Percentiles rank a stretch among this genome's conserved stretches.
Evolutionary conservation across 2,329 filamentous ascomycete species (phyloP).

Genomic region (Teratosphaeria zuluensis): DNA sequence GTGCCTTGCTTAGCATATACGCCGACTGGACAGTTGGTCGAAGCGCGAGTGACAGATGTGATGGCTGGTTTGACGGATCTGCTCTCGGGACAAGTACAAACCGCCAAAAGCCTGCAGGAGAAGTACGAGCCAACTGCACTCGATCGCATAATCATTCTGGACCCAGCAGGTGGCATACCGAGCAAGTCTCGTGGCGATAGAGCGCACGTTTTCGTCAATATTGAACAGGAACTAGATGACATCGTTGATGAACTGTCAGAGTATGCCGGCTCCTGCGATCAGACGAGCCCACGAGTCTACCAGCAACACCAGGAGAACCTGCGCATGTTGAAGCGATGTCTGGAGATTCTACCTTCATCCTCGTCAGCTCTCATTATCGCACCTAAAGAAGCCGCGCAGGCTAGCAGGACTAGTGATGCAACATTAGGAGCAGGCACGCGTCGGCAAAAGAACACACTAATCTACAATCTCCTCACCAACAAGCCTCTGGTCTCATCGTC

Average conservation of each 20-base stretch:
- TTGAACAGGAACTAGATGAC: constrained; percentile 75
- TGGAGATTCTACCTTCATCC: constrained; percentile 69
- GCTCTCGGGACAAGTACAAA: constrained; percentile 47
- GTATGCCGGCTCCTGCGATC: constrained; percentile 15
- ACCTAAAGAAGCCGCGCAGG: constrained; percentile 65
- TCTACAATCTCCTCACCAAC: constrained; percentile 92
- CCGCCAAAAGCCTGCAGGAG: neutral
- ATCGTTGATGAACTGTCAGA: constrained; percentile 48
- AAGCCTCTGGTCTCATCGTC: constrained; percentile 90
- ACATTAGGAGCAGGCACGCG: constrained; percentile 36
- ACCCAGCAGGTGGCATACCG: constrained; percentile 78
- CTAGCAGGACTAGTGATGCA: constrained; percentile 13
- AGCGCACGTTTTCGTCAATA: constrained; percentile 79
- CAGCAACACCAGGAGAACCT: constrained; percentile 60
- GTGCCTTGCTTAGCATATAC: constrained; percentile 57
- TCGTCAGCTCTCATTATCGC: constrained; percentile 87
- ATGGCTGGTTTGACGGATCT: constrained; percentile 69
- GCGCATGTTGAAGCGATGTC: constrained; percentile 56
- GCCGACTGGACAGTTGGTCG: constrained; percentile 38
- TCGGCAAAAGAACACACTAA: constrained; percentile 69
- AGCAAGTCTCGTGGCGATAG: constrained; percentile 49
- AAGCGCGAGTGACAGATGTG: constrained; percentile 51
- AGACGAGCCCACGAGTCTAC: constrained; percentile 11
- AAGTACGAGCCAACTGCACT: constrained; percentile 45
- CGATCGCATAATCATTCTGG: constrained; percentile 80